These are phyloP conservation scores for Solanum paucissectum DNA, from an alignment of 257 asterid genomes.

Conservation along the genomic window DNA sequence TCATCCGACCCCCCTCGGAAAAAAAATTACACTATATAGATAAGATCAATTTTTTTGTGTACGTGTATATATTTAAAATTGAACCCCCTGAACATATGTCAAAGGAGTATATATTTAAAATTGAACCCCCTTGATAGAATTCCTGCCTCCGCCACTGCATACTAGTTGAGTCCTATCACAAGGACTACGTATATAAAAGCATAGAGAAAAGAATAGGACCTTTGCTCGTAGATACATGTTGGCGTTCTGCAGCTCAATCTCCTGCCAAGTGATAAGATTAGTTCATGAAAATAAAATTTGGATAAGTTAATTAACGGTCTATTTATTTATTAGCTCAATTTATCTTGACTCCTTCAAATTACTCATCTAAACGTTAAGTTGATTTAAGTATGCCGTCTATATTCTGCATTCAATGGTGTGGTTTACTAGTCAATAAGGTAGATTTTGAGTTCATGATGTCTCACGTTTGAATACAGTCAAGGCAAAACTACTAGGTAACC, in stretches of 20 bases:
- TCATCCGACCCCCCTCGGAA: too few species aligned
- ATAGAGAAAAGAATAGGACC: slow-evolving; percentile 20
- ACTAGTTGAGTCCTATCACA: background rate
- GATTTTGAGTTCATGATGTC: background rate
- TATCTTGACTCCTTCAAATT: background rate
- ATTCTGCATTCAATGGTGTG: background rate
- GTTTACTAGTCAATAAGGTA: background rate
- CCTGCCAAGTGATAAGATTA: slow-evolving; percentile 24
- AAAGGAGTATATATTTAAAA: too few species aligned
- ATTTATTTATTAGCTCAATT: background rate
- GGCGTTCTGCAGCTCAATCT: slow-evolving; percentile 77
- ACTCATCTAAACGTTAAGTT: background rate
- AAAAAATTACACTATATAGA: too few species aligned
- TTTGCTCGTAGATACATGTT: slow-evolving; percentile 80
- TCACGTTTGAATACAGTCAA: background rate
- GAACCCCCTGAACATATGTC: too few species aligned
- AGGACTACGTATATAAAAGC: background rate
- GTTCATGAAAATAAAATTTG: background rate
- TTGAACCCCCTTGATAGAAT: too few species aligned
- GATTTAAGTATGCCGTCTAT: background rate
- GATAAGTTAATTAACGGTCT: background rate
- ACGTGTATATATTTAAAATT: too few species aligned
- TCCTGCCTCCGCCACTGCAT: too few species aligned
- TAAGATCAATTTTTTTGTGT: too few species aligned
- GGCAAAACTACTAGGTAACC: background rate